These are phyloP conservation scores for Ceriops zippeliana DNA, from an alignment of 345 rosid species.

Conservation along the genomic window DNA sequence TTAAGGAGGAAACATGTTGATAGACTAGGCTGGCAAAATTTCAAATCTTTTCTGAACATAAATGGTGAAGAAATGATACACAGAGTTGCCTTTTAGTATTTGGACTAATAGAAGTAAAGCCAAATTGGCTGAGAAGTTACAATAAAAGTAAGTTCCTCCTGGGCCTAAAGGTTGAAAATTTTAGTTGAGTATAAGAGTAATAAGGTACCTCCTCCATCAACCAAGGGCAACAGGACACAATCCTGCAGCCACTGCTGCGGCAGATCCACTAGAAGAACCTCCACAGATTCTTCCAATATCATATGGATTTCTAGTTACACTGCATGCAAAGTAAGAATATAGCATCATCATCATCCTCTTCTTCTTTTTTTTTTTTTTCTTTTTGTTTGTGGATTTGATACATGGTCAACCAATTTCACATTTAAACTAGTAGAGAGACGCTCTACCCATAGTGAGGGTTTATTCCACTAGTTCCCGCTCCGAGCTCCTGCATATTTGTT, in stretches of 20 bases:
- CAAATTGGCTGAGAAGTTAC: too few relatives aligned
- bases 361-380: neutral
- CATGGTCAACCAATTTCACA: neutral
- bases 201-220: slow-evolving; percentile 71
- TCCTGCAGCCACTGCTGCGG: slow-evolving; percentile 72
- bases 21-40: too few relatives aligned
- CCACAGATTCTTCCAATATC: slow-evolving; percentile 46
- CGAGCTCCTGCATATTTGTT: slow-evolving; percentile 84
- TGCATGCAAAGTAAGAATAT: slow-evolving; percentile 13
- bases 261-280: slow-evolving; percentile 79
- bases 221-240: slow-evolving; percentile 76
- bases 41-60: too few relatives aligned
- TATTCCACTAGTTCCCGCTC: slow-evolving; percentile 74
- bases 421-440: neutral
- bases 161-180: too few relatives aligned
- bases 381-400: neutral
- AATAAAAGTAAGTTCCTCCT: too few relatives aligned
- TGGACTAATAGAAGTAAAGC: too few relatives aligned
- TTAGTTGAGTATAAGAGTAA: neutral
- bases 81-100: too few relatives aligned
- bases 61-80: too few relatives aligned
- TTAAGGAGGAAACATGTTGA: too few relatives aligned
- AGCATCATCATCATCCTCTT: neutral
- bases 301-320: slow-evolving; percentile 61
- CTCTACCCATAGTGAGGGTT: slow-evolving; percentile 71